Percentiles rank a stretch among this genome's conserved stretches.
Conservation (phyloP, 176 grass and related monocot species). For the Cymbopogon citratus region DNA sequence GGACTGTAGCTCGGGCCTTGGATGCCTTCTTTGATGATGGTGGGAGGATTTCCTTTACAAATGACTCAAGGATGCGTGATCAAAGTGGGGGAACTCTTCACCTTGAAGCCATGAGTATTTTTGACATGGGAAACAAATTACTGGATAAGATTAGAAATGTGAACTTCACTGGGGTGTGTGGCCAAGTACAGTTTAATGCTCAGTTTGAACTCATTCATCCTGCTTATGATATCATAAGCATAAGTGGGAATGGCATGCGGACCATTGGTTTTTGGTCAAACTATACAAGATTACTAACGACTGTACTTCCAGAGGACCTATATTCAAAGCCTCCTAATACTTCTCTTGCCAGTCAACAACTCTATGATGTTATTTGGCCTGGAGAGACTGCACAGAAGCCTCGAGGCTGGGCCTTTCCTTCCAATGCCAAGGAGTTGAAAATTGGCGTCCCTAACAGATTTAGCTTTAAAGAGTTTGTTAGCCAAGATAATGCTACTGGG, state of each 20-base stretch:
- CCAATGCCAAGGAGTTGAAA: constrained; percentile 67
- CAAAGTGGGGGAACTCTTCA: constrained; percentile 51
- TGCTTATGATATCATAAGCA: constrained; percentile 82
- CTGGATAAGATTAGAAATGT: constrained; percentile 48
- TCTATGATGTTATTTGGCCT: constrained; percentile 93
- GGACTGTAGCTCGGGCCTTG: constrained; percentile 66
- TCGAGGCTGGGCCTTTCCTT: constrained; percentile 85
- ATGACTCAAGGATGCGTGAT: constrained; percentile 58
- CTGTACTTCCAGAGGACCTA: constrained; percentile 56
- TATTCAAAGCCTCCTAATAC: constrained; percentile 63
- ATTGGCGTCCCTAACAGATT: constrained; percentile 79
- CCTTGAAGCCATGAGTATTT: constrained; percentile 79
- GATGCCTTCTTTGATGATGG: constrained; percentile 71
- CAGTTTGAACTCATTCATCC: constrained; percentile 59
- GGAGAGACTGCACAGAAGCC: constrained; percentile 67
- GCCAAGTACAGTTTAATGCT: constrained; percentile 56
- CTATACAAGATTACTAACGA: constrained; percentile 59
- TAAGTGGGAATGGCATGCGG: constrained; percentile 68
- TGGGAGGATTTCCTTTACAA: constrained; percentile 80
- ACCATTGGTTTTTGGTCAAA: constrained; percentile 94
- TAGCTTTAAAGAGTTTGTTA: constrained; percentile 62
- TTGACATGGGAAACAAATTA: constrained; percentile 63
- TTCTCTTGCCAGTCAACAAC: constrained; percentile 55
- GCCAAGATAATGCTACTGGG: constrained; percentile 44
- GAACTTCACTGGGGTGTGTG: constrained; percentile 68